Percentiles rank a stretch among this genome's conserved stretches.
Evolutionary conservation across 2,329 filamentous ascomycete genomes (phyloP).

Genomic region (Penicillium occitanis): DNA sequence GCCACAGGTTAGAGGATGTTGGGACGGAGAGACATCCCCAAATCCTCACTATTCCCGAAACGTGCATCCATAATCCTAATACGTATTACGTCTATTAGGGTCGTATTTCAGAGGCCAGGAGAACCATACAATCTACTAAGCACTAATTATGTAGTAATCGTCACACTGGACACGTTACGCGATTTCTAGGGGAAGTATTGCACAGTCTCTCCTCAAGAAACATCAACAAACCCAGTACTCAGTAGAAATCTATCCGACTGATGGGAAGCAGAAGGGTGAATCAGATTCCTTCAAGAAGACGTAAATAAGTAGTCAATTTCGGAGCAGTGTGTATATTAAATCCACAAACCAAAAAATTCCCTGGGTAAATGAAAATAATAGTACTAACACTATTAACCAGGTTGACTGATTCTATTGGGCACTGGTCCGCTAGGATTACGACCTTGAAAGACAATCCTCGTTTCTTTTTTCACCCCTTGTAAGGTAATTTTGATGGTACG

Average conservation of each 20-base stretch:
- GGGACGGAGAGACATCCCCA: not conserved
- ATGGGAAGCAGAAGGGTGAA: not conserved
- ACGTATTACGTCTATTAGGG: not conserved
- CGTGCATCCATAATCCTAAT: not conserved
- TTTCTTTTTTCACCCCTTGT: constrained; percentile 1
- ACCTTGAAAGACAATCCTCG: constrained; percentile 1
- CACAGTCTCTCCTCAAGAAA: not conserved
- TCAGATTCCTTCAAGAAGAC: not conserved
- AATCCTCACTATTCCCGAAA: not conserved
- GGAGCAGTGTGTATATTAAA: not conserved
- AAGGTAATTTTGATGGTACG: constrained; percentile 7
- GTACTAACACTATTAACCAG: not conserved
- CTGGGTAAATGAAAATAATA: not conserved
- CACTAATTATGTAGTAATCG: not conserved
- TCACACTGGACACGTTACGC: not conserved
- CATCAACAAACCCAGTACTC: not conserved
- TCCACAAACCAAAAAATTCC: not conserved
- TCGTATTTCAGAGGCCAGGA: not conserved
- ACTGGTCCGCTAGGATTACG: not conserved
- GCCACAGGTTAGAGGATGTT: not conserved
- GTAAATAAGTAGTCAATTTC: not conserved
- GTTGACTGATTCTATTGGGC: not conserved
- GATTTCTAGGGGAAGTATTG: not conserved
- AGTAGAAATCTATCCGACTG: not conserved
- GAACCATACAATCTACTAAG: not conserved